Percentiles rank a stretch among this genome's conserved stretches.
phyloP scores from a whole-genome alignment of 2,329 filamentous ascomycete genomes.

The Stagonosporopsis rhizophila region DNA sequence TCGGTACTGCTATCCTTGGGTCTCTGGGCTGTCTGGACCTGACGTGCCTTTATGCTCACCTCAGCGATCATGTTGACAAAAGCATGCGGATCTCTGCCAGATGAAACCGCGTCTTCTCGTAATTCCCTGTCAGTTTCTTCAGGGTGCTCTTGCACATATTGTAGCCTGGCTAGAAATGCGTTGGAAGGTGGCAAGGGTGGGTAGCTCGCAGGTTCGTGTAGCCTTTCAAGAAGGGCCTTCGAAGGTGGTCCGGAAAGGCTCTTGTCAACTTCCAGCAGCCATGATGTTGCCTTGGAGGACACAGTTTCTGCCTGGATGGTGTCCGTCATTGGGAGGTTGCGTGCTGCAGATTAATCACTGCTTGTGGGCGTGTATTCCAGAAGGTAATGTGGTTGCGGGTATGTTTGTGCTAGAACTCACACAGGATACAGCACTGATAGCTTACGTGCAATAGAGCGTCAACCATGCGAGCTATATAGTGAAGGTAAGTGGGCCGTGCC shows the following conservation, averaged over 20 bases:
- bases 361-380: not conserved
- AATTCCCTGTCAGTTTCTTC: not conserved
- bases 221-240: not conserved
- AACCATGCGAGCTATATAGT: too few species aligned
- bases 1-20: not conserved
- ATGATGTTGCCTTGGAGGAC: not conserved
- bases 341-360: not conserved
- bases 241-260: slow-evolving; percentile 4
- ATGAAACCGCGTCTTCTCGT: not conserved
- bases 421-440: too few species aligned
- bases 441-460: not conserved
- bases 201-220: not conserved
- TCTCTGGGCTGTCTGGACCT: not conserved
- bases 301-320: not conserved
- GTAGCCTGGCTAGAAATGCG: not conserved
- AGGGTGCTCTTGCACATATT: not conserved
- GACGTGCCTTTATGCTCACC: not conserved
- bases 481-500: too few species aligned
- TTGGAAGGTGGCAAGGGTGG: not conserved
- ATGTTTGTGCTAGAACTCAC: too few species aligned
- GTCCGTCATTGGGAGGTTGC: not conserved
- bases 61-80: not conserved
- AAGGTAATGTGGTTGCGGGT: not conserved
- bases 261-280: slow-evolving; percentile 4
- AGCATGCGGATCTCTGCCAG: not conserved